Percentiles rank a stretch among this genome's conserved stretches.
Evolutionary conservation across 1,139 yeast genomes (phyloP).

Genomic region (Cylindricascospora bacillispora): DNA sequence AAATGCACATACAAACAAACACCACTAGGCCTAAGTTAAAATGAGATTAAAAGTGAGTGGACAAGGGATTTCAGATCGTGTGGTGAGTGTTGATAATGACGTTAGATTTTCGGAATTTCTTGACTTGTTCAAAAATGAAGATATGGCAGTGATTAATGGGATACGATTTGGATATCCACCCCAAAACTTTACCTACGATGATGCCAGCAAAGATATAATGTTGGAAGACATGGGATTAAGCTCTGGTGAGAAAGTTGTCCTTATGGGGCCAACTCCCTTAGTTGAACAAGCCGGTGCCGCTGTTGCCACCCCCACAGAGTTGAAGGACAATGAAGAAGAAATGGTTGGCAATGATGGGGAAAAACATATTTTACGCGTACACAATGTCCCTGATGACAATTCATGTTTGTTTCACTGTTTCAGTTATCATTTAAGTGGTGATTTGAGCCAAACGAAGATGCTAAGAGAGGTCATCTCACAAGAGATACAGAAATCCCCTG

Average conservation of each 20-base stretch:
- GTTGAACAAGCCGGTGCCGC: not conserved
- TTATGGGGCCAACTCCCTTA: conserved; percentile 20
- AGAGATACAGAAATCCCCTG: conserved; percentile 34
- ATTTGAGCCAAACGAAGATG: conserved; percentile 15
- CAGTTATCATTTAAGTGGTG: conserved; percentile 38
- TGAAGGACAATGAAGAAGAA: conserved; percentile 6
- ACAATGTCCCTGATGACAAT: conserved; percentile 67
- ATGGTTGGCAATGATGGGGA: conserved; percentile 7
- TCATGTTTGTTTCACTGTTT: conserved; percentile 68
- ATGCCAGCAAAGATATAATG: conserved; percentile 6
- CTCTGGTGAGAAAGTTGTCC: conserved; percentile 41
- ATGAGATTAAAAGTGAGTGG: conserved; percentile 24
- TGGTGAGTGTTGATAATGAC: conserved; percentile 12
- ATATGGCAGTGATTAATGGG: conserved; percentile 12
- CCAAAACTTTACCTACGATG: conserved; percentile 28
- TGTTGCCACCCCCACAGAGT: conserved; percentile 3
- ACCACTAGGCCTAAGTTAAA: not conserved
- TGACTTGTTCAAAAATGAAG: too few relatives aligned
- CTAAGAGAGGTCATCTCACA: conserved; percentile 16
- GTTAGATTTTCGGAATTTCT: too few relatives aligned
- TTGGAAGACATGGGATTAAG: conserved; percentile 35
- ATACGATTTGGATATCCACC: conserved; percentile 56
- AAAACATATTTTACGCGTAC: conserved; percentile 29
- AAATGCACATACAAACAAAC: too few relatives aligned
- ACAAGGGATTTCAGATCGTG: too few relatives aligned